Conservation (phyloP, 2,329 filamentous ascomycete genomes). For the Arthrobotrys iridis region DNA sequence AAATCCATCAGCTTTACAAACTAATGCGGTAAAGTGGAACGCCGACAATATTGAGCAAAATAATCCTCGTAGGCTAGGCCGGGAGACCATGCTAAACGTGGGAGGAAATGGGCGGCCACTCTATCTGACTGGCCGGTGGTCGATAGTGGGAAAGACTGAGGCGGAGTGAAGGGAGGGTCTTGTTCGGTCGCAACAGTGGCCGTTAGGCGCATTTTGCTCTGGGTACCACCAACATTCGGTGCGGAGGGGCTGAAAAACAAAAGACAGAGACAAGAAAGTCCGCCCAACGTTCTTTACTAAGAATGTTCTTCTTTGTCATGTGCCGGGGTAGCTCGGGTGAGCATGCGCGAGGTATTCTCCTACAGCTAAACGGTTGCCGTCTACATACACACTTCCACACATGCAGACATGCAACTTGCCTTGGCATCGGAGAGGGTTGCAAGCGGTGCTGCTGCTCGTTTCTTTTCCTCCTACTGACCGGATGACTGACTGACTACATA, state of each 20-base stretch:
- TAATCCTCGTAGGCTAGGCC: slow-evolving; percentile 50
- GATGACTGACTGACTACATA: neutral
- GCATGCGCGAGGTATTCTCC: slow-evolving; percentile 4
- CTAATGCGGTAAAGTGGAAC: slow-evolving; percentile 53
- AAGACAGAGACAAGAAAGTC: slow-evolving; percentile 8
- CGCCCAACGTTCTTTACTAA: neutral
- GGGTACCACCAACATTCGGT: slow-evolving; percentile 39
- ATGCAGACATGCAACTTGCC: too few species aligned
- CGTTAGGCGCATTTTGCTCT: slow-evolving; percentile 53
- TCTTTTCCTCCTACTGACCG: too few species aligned
- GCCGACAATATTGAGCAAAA: slow-evolving; percentile 51
- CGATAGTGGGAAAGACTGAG: slow-evolving; percentile 41
- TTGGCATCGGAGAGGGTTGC: too few species aligned
- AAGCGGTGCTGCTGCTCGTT: neutral
- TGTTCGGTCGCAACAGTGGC: slow-evolving; percentile 47
- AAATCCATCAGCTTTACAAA: slow-evolving; percentile 49
- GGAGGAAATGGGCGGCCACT: slow-evolving; percentile 39
- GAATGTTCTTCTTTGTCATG: slow-evolving; percentile 42
- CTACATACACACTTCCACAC: neutral
- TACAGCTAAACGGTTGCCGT: neutral
- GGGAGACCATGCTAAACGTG: slow-evolving; percentile 54
- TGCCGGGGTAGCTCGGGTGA: slow-evolving; percentile 30
- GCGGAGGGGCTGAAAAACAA: slow-evolving; percentile 47
- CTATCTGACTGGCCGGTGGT: slow-evolving; percentile 51
- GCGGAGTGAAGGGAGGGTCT: slow-evolving; percentile 31